Percentiles rank a stretch among this genome's conserved stretches.
Conservation (phyloP, 352 stramenopile species). For the Pythium aristosporum region DNA sequence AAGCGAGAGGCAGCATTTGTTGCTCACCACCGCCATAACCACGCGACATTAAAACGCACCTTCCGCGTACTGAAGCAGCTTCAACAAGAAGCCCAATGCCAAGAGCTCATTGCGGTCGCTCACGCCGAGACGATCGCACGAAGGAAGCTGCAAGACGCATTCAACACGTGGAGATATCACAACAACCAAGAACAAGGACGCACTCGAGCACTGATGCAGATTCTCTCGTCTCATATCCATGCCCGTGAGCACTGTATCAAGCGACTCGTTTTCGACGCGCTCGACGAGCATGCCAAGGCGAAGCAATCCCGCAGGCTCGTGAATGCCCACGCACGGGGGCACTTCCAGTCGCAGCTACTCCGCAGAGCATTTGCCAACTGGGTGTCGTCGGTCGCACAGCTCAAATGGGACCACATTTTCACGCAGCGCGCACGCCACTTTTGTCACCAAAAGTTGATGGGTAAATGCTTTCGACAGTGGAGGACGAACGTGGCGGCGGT, state of each 20-base stretch:
- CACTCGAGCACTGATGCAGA: neutral
- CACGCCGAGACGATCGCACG: neutral
- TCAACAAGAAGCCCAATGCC: neutral
- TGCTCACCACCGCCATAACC: neutral
- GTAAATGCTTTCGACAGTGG: constrained; percentile 40
- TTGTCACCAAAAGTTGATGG: constrained; percentile 23
- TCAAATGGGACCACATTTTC: constrained; percentile 48
- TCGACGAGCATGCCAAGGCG: constrained; percentile 12
- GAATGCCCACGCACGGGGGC: constrained; percentile 34
- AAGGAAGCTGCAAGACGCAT: constrained; percentile 1
- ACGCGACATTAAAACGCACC: neutral
- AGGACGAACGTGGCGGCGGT: constrained; percentile 21
- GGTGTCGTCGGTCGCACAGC: constrained; percentile 31
- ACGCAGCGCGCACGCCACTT: constrained; percentile 35
- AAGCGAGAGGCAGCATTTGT: neutral
- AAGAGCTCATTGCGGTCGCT: neutral
- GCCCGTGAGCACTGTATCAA: neutral
- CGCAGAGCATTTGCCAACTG: constrained; percentile 29
- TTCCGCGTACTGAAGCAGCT: neutral
- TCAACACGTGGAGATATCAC: constrained; percentile 10
- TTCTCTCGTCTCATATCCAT: neutral
- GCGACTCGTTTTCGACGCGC: constrained; percentile 3
- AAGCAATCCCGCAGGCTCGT: constrained; percentile 7
- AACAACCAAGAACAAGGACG: constrained; percentile 1
- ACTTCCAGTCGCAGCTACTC: constrained; percentile 30